Conservation (phyloP, 2,329 filamentous ascomycete genomes). For the Exophiala phaeomuriformis region DNA sequence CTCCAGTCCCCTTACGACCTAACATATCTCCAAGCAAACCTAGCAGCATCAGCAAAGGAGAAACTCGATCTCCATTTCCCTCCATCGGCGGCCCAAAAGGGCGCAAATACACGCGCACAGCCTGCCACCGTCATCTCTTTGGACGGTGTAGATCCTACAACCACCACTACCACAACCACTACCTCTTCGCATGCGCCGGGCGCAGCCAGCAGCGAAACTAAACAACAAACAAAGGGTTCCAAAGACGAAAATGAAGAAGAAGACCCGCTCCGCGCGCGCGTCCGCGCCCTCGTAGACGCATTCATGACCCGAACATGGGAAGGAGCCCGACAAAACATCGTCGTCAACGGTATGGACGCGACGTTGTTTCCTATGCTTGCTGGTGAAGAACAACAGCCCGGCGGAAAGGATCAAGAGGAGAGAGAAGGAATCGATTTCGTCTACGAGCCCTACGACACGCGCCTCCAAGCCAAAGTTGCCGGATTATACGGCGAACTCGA, state of each 20-base stretch:
- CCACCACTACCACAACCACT: too few relatives aligned
- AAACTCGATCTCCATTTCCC: constrained; percentile 45
- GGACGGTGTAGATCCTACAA: constrained; percentile 29
- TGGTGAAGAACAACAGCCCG: constrained; percentile 21
- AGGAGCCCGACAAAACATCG: constrained; percentile 39
- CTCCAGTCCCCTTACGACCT: constrained; percentile 46
- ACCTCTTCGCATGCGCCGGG: neutral
- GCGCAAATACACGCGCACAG: constrained; percentile 21
- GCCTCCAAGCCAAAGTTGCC: constrained; percentile 38
- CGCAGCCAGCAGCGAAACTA: neutral
- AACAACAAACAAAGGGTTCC: neutral
- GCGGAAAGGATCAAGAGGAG: constrained; percentile 17
- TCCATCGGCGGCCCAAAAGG: constrained; percentile 36
- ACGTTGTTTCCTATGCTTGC: constrained; percentile 8
- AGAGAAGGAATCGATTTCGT: constrained; percentile 38
- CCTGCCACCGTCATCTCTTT: constrained; percentile 36
- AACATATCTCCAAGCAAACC: constrained; percentile 43
- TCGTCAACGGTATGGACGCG: constrained; percentile 43
- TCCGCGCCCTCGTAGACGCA: constrained; percentile 27
- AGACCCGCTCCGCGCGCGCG: constrained; percentile 24
- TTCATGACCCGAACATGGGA: constrained; percentile 42
- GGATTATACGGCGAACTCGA: constrained; percentile 43
- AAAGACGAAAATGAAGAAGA: constrained; percentile 9
- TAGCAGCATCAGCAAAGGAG: constrained; percentile 38
- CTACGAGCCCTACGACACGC: constrained; percentile 41